A percentile compares a stretch with the other conserved stretches of the same genome.
Conservation (phyloP, 257 asterid species). For the Jacaranda mimosifolia region DNA sequence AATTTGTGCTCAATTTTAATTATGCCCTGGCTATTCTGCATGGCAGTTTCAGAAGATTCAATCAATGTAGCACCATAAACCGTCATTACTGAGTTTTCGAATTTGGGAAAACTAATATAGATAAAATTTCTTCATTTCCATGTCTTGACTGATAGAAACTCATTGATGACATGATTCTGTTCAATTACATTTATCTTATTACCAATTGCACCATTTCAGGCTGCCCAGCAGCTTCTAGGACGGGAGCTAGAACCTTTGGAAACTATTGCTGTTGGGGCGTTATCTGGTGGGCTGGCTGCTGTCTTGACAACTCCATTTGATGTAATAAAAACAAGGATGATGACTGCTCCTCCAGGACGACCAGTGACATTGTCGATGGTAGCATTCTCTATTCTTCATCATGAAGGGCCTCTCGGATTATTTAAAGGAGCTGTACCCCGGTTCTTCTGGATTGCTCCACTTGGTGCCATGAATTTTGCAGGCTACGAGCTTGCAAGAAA, state of each 20-base stretch:
- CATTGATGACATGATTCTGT: not conserved
- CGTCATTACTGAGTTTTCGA: not conserved
- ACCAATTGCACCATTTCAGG: slow-evolving; percentile 47
- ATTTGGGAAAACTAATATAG: not conserved
- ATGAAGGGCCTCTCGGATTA: slow-evolving; percentile 85
- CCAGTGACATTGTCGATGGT: slow-evolving; percentile 61
- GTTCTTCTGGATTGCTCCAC: slow-evolving; percentile 97
- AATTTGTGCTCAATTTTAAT: not conserved
- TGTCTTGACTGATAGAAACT: not conserved
- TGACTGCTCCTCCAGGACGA: slow-evolving; percentile 86
- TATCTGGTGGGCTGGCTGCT: slow-evolving; percentile 92
- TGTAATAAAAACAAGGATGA: slow-evolving; percentile 91
- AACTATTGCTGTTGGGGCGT: slow-evolving; percentile 87
- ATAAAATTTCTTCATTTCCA: not conserved
- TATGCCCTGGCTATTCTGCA: not conserved
- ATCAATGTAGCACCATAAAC: not conserved
- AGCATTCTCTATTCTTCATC: slow-evolving; percentile 76
- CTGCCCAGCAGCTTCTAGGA: slow-evolving; percentile 69
- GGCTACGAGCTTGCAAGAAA: slow-evolving; percentile 91
- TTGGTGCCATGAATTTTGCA: slow-evolving; percentile 96
- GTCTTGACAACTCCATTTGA: slow-evolving; percentile 95
- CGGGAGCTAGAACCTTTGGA: slow-evolving; percentile 97
- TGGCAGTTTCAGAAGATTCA: not conserved
- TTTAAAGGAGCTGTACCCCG: slow-evolving; percentile 94
- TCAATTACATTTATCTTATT: not conserved